A percentile compares a stretch with the other conserved stretches of the same genome.
phyloP scores from a whole-genome alignment of 345 rosid genomes.

The Aethionema arabicum region DNA sequence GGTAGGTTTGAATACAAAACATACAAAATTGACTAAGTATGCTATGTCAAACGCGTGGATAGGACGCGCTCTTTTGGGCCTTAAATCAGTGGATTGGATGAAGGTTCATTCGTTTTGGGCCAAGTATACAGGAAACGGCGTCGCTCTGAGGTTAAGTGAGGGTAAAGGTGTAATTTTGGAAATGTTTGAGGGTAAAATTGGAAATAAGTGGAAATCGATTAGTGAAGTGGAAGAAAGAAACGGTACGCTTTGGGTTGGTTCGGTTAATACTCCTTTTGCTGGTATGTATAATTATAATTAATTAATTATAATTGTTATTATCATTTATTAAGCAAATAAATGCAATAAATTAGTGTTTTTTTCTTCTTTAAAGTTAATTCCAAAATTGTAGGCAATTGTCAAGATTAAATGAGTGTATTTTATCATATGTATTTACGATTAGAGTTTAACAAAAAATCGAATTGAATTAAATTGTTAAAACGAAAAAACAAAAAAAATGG shows the following conservation, averaged over 20 bases:
- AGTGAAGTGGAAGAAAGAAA: slow-evolving; percentile 64
- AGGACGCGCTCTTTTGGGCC: slow-evolving; percentile 44
- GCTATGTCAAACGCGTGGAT: slow-evolving; percentile 47
- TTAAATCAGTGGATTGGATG: slow-evolving; percentile 43
- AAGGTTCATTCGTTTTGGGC: slow-evolving; percentile 40
- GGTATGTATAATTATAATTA: slow-evolving; percentile 35
- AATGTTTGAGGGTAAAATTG: slow-evolving; percentile 37
- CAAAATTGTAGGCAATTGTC: too few species aligned
- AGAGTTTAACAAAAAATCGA: too few species aligned
- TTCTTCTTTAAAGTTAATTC: too few species aligned
- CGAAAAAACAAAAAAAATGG: too few species aligned
- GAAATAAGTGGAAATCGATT: slow-evolving; percentile 42
- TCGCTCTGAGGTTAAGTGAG: slow-evolving; percentile 65
- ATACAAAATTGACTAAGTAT: slow-evolving; percentile 35
- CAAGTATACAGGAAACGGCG: slow-evolving; percentile 48
- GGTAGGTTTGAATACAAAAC: slow-evolving; percentile 61
- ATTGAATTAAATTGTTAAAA: too few species aligned
- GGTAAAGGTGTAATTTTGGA: slow-evolving; percentile 54
- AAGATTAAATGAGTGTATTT: too few species aligned
- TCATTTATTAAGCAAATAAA: too few species aligned
- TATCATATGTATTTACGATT: too few species aligned
- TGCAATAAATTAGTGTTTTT: too few species aligned
- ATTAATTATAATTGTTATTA: not conserved
- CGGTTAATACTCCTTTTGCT: slow-evolving; percentile 48
- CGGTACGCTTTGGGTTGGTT: slow-evolving; percentile 68